Conservation (phyloP, 495 filamentous ascomycete genomes). For the Oidiodendron maius region DNA sequence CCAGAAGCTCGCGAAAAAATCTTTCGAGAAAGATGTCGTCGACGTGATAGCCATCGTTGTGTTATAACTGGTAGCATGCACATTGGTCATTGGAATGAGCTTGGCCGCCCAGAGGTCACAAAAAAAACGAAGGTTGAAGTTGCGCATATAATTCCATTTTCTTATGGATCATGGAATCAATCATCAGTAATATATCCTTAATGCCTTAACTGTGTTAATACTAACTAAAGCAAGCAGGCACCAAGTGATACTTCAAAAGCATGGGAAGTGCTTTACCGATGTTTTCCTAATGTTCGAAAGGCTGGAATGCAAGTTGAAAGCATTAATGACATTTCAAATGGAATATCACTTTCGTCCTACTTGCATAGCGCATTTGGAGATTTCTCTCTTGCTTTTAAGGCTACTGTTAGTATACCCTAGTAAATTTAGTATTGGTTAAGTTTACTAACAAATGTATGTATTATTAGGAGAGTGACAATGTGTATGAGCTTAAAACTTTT, state of each 20-base stretch:
- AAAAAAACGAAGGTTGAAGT: not conserved
- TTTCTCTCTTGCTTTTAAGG: not conserved
- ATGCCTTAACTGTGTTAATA: not conserved
- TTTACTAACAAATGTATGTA: too few species aligned
- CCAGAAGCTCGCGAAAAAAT: not conserved
- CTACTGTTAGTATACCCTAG: too few species aligned
- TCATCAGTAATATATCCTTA: not conserved
- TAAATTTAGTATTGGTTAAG: too few species aligned
- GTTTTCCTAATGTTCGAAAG: not conserved
- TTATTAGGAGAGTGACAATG: too few species aligned
- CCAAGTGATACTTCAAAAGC: not conserved
- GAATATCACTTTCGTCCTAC: not conserved
- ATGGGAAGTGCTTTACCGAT: not conserved
- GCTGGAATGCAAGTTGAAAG: not conserved
- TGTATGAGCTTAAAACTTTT: too few species aligned
- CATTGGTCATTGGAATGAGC: not conserved
- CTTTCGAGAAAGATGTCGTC: not conserved
- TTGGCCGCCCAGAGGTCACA: not conserved
- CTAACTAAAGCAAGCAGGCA: not conserved
- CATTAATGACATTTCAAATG: not conserved
- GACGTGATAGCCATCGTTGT: not conserved
- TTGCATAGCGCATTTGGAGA: not conserved
- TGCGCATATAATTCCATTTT: not conserved
- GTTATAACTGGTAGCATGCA: not conserved
- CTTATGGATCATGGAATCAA: not conserved